Base-by-base conservation (phyloP, 148 eudicot genomes). In the Fagopyrum esculentum region DNA sequence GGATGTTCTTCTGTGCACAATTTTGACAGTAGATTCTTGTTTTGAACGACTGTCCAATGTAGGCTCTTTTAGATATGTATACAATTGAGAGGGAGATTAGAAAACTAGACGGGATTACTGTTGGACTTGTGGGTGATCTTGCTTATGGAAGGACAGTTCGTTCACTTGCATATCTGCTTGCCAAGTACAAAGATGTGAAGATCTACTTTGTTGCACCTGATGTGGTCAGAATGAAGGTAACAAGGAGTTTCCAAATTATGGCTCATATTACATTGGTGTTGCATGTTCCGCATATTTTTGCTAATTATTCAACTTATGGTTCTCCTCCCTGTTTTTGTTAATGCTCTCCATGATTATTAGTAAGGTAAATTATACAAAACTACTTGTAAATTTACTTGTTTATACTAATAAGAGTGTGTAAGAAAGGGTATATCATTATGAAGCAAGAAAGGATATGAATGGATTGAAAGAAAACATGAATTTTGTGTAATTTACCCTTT, bases 41-140 rank as follows among this genome's bases (percentile, higher is more conserved):
- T 74, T 74, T 50, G 29, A 19, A 6, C 17, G 43, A 46, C 16
- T 59, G 47, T 75, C 13, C 29, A 44, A 45, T 8, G 56, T 77
- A 94, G 98, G 98, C 98, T 64, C 96, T 94, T 75, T 86, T 94
- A 77, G 97, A 94, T 81, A 81, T 90, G 22, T 94, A 94, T 84
- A 94, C 98, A 35, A 94, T 94, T 59, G 89, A 91, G 82, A 83
- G 97, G 83, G 98, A 95, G 86, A 83, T 90, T 78, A 97, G 97
- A 57, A 92, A 87, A 75, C 86, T 94, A 57, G 97, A 94, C 77
- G 93, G 97, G 26, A 94, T 94, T 54, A 85, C 84, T 76, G 97
- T 92, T 86, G 98, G 90, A 70, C 90, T 94, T 80, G 98, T 95
- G 56, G 98, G 97, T 72, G 98, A 95, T 89, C 98, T 95, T 82